Base-by-base conservation (phyloP, 2,329 filamentous ascomycete species). In the Colletotrichum caudatum region DNA sequence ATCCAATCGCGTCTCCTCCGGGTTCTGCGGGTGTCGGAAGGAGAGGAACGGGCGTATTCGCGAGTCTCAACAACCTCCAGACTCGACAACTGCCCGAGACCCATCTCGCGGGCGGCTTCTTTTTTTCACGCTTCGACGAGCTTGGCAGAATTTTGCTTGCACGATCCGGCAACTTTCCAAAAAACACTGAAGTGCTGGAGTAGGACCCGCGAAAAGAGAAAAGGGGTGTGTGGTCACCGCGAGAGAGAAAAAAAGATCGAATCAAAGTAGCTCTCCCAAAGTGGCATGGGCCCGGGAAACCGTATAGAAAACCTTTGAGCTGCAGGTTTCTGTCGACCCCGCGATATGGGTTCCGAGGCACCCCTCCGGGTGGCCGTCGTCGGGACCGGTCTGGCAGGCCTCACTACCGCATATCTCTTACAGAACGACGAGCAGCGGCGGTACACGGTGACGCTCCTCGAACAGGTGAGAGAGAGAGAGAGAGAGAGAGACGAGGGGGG, bases 311-410 rank as follows among this genome's bases (percentile, higher is more conserved):
- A 18, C 29, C 11, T 48, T 26, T 1, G 6, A 35, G 33, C n/a
- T 56, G 14, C 7, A 16, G 46, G 12, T 18, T 50, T 26, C 0
- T 29, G 5, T 54, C 56, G n/a, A n/a, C n/a, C n/a, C 35, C 23
- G 33, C 39, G 46, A 51, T 11, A 70, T 70, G 67, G 50, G 39
- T 37, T 41, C 18, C 33, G 62, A 61, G n/a, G 48, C n/a, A 44
- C 53, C 59, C 48, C 3, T 46, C 7, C 67, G 74, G 53, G 78
- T 80, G 33, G 81, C 81, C 67, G 75, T 83, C 51, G 74, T 83
- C 39, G 81, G 81, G 12, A 81, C 80, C 1, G 81, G 81, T 1
- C 66, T 83, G 14, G 80, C 81, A 16, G 81, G 81, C 1, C 77
- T 83, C 0, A 78, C 81, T 0, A 78, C 81, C 0, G 80, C 79